A percentile compares a stretch with the other conserved stretches of the same genome.
Conservation (phyloP, 2,329 filamentous ascomycete species). For the Colletotrichum acutatum region DNA sequence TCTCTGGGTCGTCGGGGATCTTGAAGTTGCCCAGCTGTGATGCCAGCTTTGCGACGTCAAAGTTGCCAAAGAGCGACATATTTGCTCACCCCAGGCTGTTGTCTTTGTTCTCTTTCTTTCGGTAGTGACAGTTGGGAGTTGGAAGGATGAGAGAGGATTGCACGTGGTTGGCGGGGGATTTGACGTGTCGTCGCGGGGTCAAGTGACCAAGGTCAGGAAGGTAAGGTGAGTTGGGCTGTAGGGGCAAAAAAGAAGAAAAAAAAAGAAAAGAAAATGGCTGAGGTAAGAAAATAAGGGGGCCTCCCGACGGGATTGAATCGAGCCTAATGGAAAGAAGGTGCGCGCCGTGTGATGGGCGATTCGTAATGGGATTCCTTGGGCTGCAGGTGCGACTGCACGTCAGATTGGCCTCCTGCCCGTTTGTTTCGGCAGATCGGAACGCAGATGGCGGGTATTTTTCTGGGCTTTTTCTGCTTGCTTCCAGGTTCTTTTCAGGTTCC, state of each 20-base stretch:
- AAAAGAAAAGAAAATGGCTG: background rate
- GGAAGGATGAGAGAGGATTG: background rate
- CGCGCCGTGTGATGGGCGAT: conserved; percentile 12
- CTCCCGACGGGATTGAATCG: background rate
- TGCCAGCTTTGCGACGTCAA: conserved; percentile 44
- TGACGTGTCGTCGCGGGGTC: conserved; percentile 26
- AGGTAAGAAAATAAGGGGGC: background rate
- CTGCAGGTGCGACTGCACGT: conserved; percentile 20
- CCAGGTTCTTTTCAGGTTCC: background rate
- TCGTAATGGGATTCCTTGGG: conserved; percentile 26
- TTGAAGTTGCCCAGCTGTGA: conserved; percentile 53
- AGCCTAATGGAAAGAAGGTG: background rate
- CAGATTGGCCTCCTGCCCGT: conserved; percentile 24
- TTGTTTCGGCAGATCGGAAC: conserved; percentile 14
- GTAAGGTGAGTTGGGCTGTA: background rate
- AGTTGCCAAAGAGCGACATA: conserved; percentile 36
- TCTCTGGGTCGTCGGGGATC: conserved; percentile 48
- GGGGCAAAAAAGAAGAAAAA: conserved; percentile 7
- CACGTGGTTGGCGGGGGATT: background rate
- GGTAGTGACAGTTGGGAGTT: conserved; percentile 22
- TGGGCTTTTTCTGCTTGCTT: background rate
- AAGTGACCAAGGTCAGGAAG: conserved; percentile 6
- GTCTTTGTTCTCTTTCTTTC: background rate
- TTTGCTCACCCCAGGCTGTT: background rate
- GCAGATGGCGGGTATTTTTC: background rate